Base-by-base conservation (phyloP, 2,329 filamentous ascomycete species). In the Pseudocercospora cruenta region DNA sequence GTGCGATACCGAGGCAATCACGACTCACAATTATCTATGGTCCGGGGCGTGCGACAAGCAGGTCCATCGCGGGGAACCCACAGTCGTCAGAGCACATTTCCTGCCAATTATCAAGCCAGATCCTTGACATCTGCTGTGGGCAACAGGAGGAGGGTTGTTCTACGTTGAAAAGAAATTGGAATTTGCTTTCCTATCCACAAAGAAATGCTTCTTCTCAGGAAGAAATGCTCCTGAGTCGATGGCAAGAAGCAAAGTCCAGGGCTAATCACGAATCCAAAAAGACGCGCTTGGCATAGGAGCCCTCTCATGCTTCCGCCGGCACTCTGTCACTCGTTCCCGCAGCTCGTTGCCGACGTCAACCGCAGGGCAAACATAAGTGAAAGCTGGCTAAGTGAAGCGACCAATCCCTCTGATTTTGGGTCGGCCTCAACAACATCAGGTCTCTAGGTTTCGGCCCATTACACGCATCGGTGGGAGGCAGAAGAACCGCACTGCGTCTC, bases 21-120 rank as follows among this genome's bases (percentile, higher is more conserved):
- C 36, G 69, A 71, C 31, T 61, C 67, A 16, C 65, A 67, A 26
- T 49, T 76, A 6, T 68, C 70, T 8, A 67, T 65, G 21, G 72
- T 76, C 14, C 71, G 63, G 28, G 75, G 75, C 12, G 67, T 74
- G 1, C 70, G 72, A 33, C 72, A 71, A 19, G 66, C 67, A 8
- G 67, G 63, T 22, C 64, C 72, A 26, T 67, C 69, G 24, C 65
- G 64, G 2, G 47, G 24, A 7, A 51, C 55, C 4, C 54, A 65
- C 16, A 49, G 61, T 19, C 14, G 55, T 10, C 53, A 31, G 21
- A 43, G 53, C 19, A 36, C 62, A 9, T 55, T 51, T 19, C 54
- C 68, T 24, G 33, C 53, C 6, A 69, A 62, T 21, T 45, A 60
- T 51, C 36, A 63, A 2, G 58, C 67, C 10, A 61, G 69, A 5